Evolutionary conservation across 2,329 filamentous ascomycete genomes (phyloP), one percentile per base, ranked within the genome.

Genomic region (Trichoderma atrobrunneum): DNA sequence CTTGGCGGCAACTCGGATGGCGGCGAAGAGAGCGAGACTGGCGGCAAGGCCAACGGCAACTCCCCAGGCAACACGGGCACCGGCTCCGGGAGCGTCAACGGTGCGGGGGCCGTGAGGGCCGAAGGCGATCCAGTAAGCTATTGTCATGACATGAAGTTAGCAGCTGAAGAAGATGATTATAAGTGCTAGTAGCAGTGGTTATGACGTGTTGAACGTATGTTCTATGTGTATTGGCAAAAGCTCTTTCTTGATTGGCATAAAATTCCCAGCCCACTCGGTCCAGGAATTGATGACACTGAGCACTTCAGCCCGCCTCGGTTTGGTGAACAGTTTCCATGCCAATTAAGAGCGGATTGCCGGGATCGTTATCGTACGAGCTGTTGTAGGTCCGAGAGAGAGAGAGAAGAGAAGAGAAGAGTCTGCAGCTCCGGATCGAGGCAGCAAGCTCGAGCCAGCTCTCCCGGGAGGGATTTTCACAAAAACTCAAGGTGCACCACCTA

Each of bases 61-160:
- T 84, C 94, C 93, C 81, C 90, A 85, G 80, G 92, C 87, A 78
- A 98, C 87, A 82, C 91, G 95, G 84, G 89, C 88, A 84, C 87
- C 88, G 88, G 98, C 95, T 79, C 93, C 95, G 76, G 96, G 92
- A 74, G 95, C 93, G 77, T 92, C 83, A 75, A 88, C 86, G 77
- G 95, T 91, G 79, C 96, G 95, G 78, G 96, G 96, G 72, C 96
- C 96, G 85, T 99, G 96, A 80, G 95, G 91, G 76, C 96, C 96
- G 82, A 99, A 99, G 77, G 96, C 95, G 81, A 99, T 97, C 92
- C 93, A 99, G 90, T 98, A 99, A 76, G 96, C 96, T 99, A 82
- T 83, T 80, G 77, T 81, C 78, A 79, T 77, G 78, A 74, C 78
- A 80, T 80, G 75, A 80, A 79, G 84, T 79, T 82, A 81, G 79